A percentile compares a stretch with the other conserved stretches of the same genome.
Conservation (phyloP, 805 yeast species). For the Yarrowia sp. region DNA sequence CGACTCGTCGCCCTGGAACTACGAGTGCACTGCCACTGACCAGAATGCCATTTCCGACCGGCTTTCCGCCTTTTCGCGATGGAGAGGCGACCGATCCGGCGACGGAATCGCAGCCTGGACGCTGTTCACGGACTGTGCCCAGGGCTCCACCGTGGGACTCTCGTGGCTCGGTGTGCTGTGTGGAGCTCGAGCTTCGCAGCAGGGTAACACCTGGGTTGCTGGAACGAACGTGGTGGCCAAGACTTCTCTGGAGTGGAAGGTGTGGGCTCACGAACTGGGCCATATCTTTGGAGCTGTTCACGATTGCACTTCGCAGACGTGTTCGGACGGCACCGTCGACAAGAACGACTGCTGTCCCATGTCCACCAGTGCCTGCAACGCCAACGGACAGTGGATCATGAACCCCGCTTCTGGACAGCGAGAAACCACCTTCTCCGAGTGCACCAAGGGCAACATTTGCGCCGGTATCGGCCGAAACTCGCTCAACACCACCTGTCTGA, state of each 20-base stretch:
- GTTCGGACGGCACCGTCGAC: slow-evolving; percentile 46
- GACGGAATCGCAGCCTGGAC: slow-evolving; percentile 52
- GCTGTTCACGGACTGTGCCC: slow-evolving; percentile 49
- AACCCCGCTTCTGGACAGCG: slow-evolving; percentile 49
- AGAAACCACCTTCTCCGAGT: slow-evolving; percentile 48
- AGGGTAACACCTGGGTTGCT: slow-evolving; percentile 44
- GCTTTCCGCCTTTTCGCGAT: slow-evolving; percentile 46
- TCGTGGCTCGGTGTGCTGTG: slow-evolving; percentile 52
- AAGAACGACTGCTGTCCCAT: slow-evolving; percentile 51
- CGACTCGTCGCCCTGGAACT: slow-evolving; percentile 47
- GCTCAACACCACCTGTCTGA: slow-evolving; percentile 48
- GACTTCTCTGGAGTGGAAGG: slow-evolving; percentile 49
- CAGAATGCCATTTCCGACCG: slow-evolving; percentile 45
- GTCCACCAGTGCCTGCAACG: slow-evolving; percentile 47
- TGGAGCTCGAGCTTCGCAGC: slow-evolving; percentile 41
- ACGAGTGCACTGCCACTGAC: slow-evolving; percentile 43
- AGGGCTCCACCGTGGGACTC: slow-evolving; percentile 51
- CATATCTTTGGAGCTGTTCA: slow-evolving; percentile 54
- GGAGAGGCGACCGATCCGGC: slow-evolving; percentile 48
- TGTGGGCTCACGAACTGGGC: slow-evolving; percentile 53
- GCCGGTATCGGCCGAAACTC: slow-evolving; percentile 45
- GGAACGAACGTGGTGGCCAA: slow-evolving; percentile 51
- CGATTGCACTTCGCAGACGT: slow-evolving; percentile 51
- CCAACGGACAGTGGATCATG: slow-evolving; percentile 51
- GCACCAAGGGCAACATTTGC: slow-evolving; percentile 52